A percentile compares a stretch with the other conserved stretches of the same genome.
phyloP scores from a whole-genome alignment of 2,329 filamentous ascomycete species.

The Ophiostoma pallidulum region DNA sequence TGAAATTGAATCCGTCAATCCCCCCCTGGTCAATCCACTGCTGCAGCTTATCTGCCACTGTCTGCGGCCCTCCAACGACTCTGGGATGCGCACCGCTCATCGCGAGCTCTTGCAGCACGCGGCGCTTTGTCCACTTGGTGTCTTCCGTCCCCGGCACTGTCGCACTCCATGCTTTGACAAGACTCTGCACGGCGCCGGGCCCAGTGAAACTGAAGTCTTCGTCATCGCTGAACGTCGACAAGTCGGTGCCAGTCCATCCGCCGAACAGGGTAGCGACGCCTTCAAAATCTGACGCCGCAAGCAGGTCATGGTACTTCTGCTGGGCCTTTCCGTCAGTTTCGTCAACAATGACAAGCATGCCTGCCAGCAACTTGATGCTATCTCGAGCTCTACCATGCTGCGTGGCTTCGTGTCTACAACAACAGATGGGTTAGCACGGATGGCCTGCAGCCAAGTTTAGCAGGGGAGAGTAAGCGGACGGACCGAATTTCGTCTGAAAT shows the following conservation, averaged over 20 bases:
- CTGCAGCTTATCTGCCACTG: constrained; percentile 59
- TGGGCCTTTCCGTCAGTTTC: constrained; percentile 16
- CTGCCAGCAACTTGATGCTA: constrained; percentile 19
- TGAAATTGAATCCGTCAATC: constrained; percentile 67
- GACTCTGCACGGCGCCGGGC: constrained; percentile 29
- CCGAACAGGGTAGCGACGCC: constrained; percentile 20
- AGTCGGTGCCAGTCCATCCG: constrained; percentile 21
- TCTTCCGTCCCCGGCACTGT: constrained; percentile 7
- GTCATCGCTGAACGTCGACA: constrained; percentile 27
- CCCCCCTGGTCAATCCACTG: constrained; percentile 58
- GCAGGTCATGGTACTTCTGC: constrained; percentile 23
- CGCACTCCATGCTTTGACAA: constrained; percentile 17
- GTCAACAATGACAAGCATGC: constrained; percentile 15
- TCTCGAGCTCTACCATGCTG: too few species aligned
- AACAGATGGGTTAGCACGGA: too few species aligned
- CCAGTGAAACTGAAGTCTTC: constrained; percentile 30
- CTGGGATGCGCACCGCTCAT: constrained; percentile 15
- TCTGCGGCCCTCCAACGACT: constrained; percentile 53
- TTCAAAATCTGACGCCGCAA: constrained; percentile 15
- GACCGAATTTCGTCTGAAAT: too few species aligned
- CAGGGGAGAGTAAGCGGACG: too few species aligned
- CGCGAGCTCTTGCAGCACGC: constrained; percentile 46
- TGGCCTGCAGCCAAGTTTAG: too few species aligned
- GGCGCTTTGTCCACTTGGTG: constrained; percentile 63
- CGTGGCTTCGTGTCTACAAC: constrained; percentile 9